Conservation (phyloP, 192 early-diverging fungal genomes). For the Pilaira anomala region DNA sequence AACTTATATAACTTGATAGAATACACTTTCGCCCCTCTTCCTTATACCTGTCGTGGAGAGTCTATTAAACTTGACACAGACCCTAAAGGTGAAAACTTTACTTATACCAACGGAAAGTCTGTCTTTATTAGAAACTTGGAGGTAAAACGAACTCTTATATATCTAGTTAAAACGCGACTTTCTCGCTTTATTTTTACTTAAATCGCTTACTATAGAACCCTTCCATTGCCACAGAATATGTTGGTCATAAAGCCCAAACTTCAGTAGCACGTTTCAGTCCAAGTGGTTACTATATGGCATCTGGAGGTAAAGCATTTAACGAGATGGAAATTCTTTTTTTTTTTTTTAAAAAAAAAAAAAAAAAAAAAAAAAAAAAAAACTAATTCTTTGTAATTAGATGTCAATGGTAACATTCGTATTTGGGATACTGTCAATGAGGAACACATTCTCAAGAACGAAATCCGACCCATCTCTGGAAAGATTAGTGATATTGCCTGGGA, state of each 20-base stretch:
- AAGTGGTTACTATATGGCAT: slow-evolving; percentile 93
- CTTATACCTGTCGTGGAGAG: slow-evolving; percentile 77
- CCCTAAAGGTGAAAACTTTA: slow-evolving; percentile 77
- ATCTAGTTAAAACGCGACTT: neutral
- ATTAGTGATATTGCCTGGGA: slow-evolving; percentile 94
- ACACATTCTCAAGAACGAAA: slow-evolving; percentile 85
- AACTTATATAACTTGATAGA: slow-evolving; percentile 29
- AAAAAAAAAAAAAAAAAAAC: too few species aligned
- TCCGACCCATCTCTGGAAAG: slow-evolving; percentile 66
- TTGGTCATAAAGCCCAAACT: slow-evolving; percentile 69
- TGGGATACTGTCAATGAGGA: slow-evolving; percentile 86
- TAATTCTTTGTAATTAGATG: slow-evolving; percentile 45
- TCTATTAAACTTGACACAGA: slow-evolving; percentile 77
- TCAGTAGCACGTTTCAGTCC: slow-evolving; percentile 90
- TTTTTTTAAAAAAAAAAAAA: neutral
- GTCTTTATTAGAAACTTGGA: slow-evolving; percentile 82
- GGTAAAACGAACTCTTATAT: slow-evolving; percentile 35
- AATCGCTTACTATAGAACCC: slow-evolving; percentile 56
- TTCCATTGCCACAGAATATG: slow-evolving; percentile 76
- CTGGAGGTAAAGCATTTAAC: slow-evolving; percentile 83
- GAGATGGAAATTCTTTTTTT: slow-evolving; percentile 9
- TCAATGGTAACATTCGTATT: slow-evolving; percentile 86
- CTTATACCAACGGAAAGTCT: slow-evolving; percentile 88
- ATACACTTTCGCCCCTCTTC: slow-evolving; percentile 69
- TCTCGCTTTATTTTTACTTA: neutral